These are phyloP conservation scores for Carpinus viminea DNA, from an alignment of 306 rosid genomes.

Conservation along the genomic window DNA sequence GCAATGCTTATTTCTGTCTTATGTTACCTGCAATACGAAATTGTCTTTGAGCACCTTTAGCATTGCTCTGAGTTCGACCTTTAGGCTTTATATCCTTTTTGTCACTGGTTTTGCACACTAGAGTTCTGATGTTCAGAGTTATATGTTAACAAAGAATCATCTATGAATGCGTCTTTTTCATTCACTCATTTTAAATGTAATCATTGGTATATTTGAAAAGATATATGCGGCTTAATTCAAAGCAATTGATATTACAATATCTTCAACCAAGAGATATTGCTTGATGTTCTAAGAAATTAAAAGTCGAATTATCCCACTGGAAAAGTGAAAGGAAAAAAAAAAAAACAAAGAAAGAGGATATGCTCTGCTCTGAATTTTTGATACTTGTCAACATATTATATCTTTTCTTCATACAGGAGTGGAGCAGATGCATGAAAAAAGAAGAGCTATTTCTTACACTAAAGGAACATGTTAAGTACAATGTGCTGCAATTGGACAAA, in stretches of 20 bases:
- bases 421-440: slow-evolving; percentile 43
- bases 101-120: background rate
- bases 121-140: background rate
- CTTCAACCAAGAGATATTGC: background rate
- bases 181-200: background rate
- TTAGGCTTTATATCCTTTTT: background rate
- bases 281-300: background rate
- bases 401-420: slow-evolving; percentile 43
- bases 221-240: background rate
- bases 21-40: background rate
- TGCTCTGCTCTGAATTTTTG: background rate
- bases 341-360: background rate
- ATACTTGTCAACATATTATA: background rate
- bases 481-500: slow-evolving; percentile 69
- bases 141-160: background rate
- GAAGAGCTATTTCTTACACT: slow-evolving; percentile 40
- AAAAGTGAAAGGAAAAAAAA: too few relatives aligned
- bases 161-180: background rate
- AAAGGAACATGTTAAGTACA: slow-evolving; percentile 68
- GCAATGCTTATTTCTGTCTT: background rate
- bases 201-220: background rate
- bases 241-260: background rate
- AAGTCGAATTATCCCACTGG: background rate
- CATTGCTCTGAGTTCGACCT: background rate
- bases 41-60: background rate